Percentiles rank a stretch among this genome's conserved stretches.
Conservation (phyloP, 495 filamentous ascomycete species). For the Chaetomidium leptoderma region DNA sequence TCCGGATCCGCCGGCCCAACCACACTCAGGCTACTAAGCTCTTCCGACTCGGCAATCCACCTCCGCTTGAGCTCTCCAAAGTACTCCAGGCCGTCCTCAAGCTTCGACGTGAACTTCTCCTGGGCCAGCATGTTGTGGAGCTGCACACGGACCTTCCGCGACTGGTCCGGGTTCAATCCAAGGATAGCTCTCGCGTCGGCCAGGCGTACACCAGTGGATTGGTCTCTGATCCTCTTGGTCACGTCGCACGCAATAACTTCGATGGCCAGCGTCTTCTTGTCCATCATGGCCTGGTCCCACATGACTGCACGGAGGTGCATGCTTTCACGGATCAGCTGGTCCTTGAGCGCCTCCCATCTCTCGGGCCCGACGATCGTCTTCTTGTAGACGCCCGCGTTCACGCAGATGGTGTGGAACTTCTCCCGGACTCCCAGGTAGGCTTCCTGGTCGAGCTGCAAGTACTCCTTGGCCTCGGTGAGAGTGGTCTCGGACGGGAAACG, state of each 20-base stretch:
- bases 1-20: constrained; percentile 51
- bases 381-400: constrained; percentile 60
- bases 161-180: constrained; percentile 67
- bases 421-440: constrained; percentile 60
- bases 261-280: constrained; percentile 52
- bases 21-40: constrained; percentile 56
- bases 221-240: constrained; percentile 69
- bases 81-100: constrained; percentile 65
- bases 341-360: constrained; percentile 67
- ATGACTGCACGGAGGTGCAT: constrained; percentile 65
- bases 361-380: constrained; percentile 71
- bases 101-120: constrained; percentile 69
- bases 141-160: constrained; percentile 57
- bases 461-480: constrained; percentile 70
- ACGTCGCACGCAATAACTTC: constrained; percentile 80
- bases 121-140: constrained; percentile 64
- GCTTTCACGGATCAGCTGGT: constrained; percentile 61
- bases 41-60: constrained; percentile 59
- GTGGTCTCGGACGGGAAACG: constrained; percentile 80
- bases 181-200: constrained; percentile 69
- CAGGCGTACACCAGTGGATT: constrained; percentile 60
- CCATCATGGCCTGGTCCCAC: constrained; percentile 45
- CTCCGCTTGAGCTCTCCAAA: constrained; percentile 65
- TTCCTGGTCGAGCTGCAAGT: constrained; percentile 58
- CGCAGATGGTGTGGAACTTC: constrained; percentile 66